These are phyloP conservation scores for Arxiozyma heterogenica DNA, from an alignment of 1,139 yeast species.

Conservation along the genomic window DNA sequence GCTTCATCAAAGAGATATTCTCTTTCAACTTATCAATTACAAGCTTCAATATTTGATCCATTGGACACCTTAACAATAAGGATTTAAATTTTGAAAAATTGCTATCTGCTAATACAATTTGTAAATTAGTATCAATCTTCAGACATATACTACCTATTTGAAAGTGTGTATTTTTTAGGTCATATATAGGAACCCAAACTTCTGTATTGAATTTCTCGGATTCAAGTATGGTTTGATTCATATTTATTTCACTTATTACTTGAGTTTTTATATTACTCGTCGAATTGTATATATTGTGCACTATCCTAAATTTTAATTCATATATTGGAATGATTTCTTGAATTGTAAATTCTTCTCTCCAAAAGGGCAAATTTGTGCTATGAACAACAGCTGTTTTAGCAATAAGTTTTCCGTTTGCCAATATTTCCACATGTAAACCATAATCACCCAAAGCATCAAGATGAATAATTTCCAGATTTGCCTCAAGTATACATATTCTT, in stretches of 20 bases:
- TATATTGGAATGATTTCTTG: slow-evolving; percentile 49
- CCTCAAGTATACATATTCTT: slow-evolving; percentile 57
- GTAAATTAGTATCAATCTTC: slow-evolving; percentile 45
- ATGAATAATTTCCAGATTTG: slow-evolving; percentile 36
- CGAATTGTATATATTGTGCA: slow-evolving; percentile 24
- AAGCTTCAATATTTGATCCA: neutral
- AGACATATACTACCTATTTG: slow-evolving; percentile 53
- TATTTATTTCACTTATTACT: slow-evolving; percentile 45
- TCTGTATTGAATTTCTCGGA: slow-evolving; percentile 28
- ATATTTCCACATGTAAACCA: slow-evolving; percentile 51
- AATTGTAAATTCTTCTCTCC: slow-evolving; percentile 59
- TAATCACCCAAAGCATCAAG: slow-evolving; percentile 17
- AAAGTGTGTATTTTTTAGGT: slow-evolving; percentile 18
- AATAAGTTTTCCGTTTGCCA: slow-evolving; percentile 63
- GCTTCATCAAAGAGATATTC: neutral
- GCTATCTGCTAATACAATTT: slow-evolving; percentile 50
- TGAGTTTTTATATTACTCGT: slow-evolving; percentile 15
- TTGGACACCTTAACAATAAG: neutral
- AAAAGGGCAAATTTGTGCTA: slow-evolving; percentile 47
- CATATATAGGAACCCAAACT: slow-evolving; percentile 29
- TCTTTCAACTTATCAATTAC: slow-evolving; percentile 2
- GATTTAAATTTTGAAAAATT: slow-evolving; percentile 53
- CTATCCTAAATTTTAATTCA: slow-evolving; percentile 46
- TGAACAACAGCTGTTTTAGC: slow-evolving; percentile 56
- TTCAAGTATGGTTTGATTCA: slow-evolving; percentile 47